Evolutionary conservation across 208 protist species (phyloP).

Genomic region (Polymyxa betae): DNA sequence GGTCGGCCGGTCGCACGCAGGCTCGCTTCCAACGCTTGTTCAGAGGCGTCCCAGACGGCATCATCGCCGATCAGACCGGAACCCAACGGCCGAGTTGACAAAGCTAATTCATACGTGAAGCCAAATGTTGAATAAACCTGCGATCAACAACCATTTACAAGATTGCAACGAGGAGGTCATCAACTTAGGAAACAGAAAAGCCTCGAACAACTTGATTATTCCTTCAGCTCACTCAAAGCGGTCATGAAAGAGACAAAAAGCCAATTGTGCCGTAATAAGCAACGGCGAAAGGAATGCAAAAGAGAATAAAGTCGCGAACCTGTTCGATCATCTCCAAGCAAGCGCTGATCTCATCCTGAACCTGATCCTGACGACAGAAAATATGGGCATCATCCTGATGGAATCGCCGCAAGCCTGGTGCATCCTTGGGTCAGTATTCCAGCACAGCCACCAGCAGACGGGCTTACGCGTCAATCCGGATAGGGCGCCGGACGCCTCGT

Average conservation of each 20-base stretch:
- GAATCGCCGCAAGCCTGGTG: conserved; percentile 89
- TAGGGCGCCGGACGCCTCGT: conserved; percentile 85
- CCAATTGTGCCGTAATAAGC: too few relatives aligned
- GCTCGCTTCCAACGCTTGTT: neutral
- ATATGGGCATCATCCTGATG: conserved; percentile 98
- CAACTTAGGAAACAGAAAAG: too few relatives aligned
- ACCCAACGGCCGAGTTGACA: neutral
- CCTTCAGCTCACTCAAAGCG: too few relatives aligned
- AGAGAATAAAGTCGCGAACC: neutral
- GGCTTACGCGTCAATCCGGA: conserved; percentile 91
- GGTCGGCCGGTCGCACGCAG: neutral
- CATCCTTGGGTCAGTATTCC: neutral
- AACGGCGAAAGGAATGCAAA: too few relatives aligned
- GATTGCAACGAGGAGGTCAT: too few relatives aligned
- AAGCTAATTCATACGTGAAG: conserved; percentile 12
- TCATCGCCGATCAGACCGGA: neutral
- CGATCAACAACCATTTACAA: neutral
- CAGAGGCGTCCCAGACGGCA: neutral
- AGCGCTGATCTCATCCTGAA: conserved; percentile 67
- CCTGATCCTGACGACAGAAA: conserved; percentile 95
- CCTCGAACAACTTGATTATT: too few relatives aligned
- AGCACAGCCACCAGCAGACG: neutral
- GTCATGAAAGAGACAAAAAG: too few relatives aligned
- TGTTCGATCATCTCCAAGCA: conserved; percentile 19
- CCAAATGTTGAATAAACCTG: conserved; percentile 24